Base-by-base conservation (phyloP, 495 filamentous ascomycete genomes). In the Xylaria nigripes region DNA sequence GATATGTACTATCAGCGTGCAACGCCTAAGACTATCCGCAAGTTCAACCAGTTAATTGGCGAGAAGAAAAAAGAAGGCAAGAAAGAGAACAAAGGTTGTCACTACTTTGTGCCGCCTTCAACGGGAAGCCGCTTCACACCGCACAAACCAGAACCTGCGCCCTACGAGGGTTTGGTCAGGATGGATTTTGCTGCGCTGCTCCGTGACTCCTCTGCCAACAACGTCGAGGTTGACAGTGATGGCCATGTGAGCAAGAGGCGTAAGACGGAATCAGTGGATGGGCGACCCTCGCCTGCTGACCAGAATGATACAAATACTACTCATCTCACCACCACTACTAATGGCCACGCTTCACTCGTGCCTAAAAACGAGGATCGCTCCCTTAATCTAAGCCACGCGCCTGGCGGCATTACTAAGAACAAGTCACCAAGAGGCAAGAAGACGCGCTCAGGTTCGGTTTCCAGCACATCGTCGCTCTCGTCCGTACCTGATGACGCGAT, bases 61-160 rank as follows among this genome's bases (percentile, higher is more conserved):
- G 56, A 68, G 6, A 75, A 71, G 66, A 81, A 81, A 60, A 67
- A 57, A 43, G 74, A 79, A 34, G 77, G 72, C 19, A 74, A 73
- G 48, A 68, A 63, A 54, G 68, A 69, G 42, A 68, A 75, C 61
- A 73, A 74, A 57, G 76, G 62, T 32, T 72, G 64, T 29, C 63
- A 74, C 51, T 77, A 76, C 66, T 79, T 78, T 57, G 70, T 71
- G 36, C 64, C 66, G 24, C 69, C 62, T 12, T 54, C 66, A 1
- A 66, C 66, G 8, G 62, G 61, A 51, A 59, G 45, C 45, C 58
- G 54, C 51, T 61, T 61, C 36, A 59, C 63, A 27, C 70, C 68
- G n/a, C 70, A 64, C 40, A 64, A 63, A 44, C 68, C 71, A 1
- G 69, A 69, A 60, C 60, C 59, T 25, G 71, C 74, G 19, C 69